phyloP scores from a whole-genome alignment of 2,329 filamentous ascomycete species.

The Ophiocordyceps camponoti-floridani region DNA sequence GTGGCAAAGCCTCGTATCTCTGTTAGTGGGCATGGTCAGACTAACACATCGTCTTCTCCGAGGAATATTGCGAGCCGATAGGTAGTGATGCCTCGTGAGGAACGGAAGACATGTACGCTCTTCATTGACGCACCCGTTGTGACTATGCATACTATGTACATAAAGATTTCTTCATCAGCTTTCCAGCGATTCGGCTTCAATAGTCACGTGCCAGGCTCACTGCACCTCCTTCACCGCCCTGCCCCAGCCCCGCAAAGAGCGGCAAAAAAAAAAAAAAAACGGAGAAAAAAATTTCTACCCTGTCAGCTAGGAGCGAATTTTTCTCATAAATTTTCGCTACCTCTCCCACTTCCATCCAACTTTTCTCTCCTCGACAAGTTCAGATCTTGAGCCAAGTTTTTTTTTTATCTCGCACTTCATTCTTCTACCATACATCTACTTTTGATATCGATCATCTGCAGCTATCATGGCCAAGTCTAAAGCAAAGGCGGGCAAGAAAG shows the following conservation, averaged over 20 bases:
- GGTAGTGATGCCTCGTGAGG: too few relatives aligned
- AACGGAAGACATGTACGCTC: too few relatives aligned
- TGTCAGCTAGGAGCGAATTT: not conserved
- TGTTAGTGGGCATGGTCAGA: not conserved
- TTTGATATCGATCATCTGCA: conserved; percentile 5
- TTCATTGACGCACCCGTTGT: too few relatives aligned
- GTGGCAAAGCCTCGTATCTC: not conserved
- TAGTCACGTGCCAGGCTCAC: too few relatives aligned
- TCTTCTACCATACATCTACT: not conserved
- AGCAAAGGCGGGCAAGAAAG: conserved; percentile 34
- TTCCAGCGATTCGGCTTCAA: too few relatives aligned
- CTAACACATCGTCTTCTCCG: too few relatives aligned
- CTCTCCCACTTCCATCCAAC: not conserved
- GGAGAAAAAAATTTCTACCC: conserved; percentile 7
- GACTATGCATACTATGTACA: too few relatives aligned
- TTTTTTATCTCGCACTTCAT: not conserved
- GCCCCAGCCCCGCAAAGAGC: conserved; percentile 13
- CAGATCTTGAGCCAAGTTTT: not conserved
- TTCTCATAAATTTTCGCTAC: not conserved
- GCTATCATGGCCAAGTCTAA: conserved; percentile 48
- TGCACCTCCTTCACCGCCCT: conserved; percentile 16
- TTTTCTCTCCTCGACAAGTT: not conserved
- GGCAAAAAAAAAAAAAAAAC: conserved; percentile 8
- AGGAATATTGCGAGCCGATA: too few relatives aligned
- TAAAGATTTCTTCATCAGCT: too few relatives aligned